Evolutionary conservation across 208 protist species (phyloP).

Genomic region (Leishmania turanica): DNA sequence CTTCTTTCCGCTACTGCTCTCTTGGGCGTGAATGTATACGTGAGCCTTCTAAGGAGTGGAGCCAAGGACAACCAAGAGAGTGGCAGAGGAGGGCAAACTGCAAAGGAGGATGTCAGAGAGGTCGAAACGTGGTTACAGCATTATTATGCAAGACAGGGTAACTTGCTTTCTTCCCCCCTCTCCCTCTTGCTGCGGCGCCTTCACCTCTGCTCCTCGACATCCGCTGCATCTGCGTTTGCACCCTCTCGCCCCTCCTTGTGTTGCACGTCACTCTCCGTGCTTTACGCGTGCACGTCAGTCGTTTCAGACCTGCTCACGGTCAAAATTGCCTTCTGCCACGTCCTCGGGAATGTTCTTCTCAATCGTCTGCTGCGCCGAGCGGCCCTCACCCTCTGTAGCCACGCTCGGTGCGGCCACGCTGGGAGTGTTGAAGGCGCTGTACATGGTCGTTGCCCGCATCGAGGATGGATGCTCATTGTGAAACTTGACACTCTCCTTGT

Average conservation of each 20-base stretch:
- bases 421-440: slow-evolving; percentile 29
- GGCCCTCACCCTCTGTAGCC: slow-evolving; percentile 65
- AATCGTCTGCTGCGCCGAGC: slow-evolving; percentile 82
- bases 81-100: neutral
- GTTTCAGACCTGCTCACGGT: slow-evolving; percentile 24
- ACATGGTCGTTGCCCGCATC: slow-evolving; percentile 20
- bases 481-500: slow-evolving; percentile 77
- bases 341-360: slow-evolving; percentile 50
- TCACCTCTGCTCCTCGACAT: neutral
- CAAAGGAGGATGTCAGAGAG: neutral
- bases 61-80: neutral
- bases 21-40: neutral
- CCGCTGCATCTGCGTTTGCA: neutral
- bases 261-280: neutral
- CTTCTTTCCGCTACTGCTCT: neutral
- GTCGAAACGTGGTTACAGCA: too few relatives aligned
- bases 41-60: neutral
- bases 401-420: slow-evolving; percentile 39
- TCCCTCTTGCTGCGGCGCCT: neutral
- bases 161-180: neutral
- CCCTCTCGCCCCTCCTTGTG: neutral
- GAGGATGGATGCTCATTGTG: slow-evolving; percentile 55
- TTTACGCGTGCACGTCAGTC: neutral
- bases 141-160: neutral
- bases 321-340: slow-evolving; percentile 43